A percentile compares a stretch with the other conserved stretches of the same genome.
These are phyloP conservation scores for Lactarius vividus DNA, from an alignment of 768 basidiomycete species.

Conservation along the genomic window DNA sequence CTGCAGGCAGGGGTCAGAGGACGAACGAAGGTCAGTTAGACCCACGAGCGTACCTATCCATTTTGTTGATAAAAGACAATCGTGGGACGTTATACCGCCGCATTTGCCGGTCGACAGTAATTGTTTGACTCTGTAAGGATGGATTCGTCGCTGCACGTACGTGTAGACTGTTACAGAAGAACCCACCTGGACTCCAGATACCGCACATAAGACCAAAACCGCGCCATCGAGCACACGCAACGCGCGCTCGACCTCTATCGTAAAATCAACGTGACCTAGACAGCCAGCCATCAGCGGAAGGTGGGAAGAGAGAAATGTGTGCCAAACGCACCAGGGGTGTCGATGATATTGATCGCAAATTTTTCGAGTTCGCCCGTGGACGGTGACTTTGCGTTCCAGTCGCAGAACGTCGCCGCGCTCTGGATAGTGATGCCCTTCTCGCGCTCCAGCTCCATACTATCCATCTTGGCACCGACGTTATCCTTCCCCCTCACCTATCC, in stretches of 20 bases:
- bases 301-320: neutral
- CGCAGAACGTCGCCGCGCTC: slow-evolving; percentile 96
- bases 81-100: slow-evolving; percentile 93
- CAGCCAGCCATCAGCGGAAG: neutral
- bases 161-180: neutral
- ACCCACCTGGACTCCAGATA: slow-evolving; percentile 88
- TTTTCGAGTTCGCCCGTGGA: slow-evolving; percentile 65
- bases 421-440: slow-evolving; percentile 99
- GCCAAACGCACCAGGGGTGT: slow-evolving; percentile 76
- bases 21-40: neutral
- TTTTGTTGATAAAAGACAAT: slow-evolving; percentile 97
- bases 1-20: slow-evolving; percentile 39
- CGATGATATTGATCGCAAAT: slow-evolving; percentile 96
- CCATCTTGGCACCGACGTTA: slow-evolving; percentile 98
- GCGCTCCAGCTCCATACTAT: slow-evolving; percentile 97
- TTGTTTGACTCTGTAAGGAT: slow-evolving; percentile 81
- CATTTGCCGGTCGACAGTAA: slow-evolving; percentile 99
- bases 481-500: slow-evolving; percentile 86
- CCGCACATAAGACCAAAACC: slow-evolving; percentile 93
- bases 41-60: slow-evolving; percentile 70
- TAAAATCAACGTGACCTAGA: slow-evolving; percentile 97
- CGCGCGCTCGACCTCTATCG: slow-evolving; percentile 97
- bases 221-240: slow-evolving; percentile 96
- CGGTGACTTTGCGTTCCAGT: slow-evolving; percentile 79
- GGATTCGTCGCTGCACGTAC: neutral